Percentiles rank a stretch among this genome's conserved stretches.
phyloP scores from a whole-genome alignment of 441 rosid species.

The Aquilaria agallochum region DNA sequence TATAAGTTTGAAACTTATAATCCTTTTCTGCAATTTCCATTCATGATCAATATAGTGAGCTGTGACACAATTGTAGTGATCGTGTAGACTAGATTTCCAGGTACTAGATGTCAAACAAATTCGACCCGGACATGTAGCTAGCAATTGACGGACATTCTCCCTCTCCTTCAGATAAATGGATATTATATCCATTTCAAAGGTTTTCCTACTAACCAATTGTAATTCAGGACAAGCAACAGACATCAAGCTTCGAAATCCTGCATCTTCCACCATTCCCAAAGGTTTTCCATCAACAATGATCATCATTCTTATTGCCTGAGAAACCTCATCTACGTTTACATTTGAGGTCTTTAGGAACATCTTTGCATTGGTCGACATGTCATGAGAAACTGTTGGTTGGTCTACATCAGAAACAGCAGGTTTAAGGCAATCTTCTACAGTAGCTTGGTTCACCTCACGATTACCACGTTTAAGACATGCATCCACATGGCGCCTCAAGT shows the following conservation, averaged over 20 bases:
- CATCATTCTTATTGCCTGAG: constrained; percentile 18
- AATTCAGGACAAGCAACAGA: constrained; percentile 20
- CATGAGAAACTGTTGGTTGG: constrained; percentile 10
- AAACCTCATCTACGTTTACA: constrained; percentile 15
- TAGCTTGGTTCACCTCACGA: constrained; percentile 3
- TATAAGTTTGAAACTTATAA: constrained; percentile 19
- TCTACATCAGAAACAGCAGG: constrained; percentile 4
- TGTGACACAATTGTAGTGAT: constrained; percentile 16
- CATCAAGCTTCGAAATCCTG: constrained; percentile 17
- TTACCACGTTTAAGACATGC: constrained; percentile 18
- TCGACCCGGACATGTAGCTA: constrained; percentile 23
- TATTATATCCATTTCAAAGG: constrained; percentile 16
- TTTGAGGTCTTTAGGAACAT: constrained; percentile 8
- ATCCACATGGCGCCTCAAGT: constrained; percentile 18
- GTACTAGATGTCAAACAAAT: constrained; percentile 21
- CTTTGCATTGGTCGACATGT: constrained; percentile 12
- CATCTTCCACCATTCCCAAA: constrained; percentile 17
- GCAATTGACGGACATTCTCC: constrained; percentile 14
- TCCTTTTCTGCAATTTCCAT: constrained; percentile 21
- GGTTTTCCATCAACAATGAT: constrained; percentile 21
- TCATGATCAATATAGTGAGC: constrained; percentile 21
- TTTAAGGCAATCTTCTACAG: constrained; percentile 13
- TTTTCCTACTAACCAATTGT: constrained; percentile 12
- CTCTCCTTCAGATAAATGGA: constrained; percentile 15
- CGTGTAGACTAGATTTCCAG: constrained; percentile 15